Base-by-base conservation (phyloP, 1,284 basidiomycete genomes). In the Rhodotorula sp. region DNA sequence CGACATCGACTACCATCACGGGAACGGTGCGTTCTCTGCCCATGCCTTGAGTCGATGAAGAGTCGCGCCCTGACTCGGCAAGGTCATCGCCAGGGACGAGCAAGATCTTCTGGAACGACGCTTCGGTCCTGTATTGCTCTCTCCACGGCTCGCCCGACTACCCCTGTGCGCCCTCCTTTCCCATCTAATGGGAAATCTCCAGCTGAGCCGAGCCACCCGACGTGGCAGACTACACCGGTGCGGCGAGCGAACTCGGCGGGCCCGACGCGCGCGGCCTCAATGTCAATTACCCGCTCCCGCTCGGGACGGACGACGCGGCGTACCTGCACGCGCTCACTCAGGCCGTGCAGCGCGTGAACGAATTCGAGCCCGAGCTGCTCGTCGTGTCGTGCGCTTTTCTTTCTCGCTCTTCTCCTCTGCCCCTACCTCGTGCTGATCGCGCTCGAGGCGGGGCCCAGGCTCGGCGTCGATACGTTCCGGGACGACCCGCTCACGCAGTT, bases 1-100 rank as follows among this genome's bases (percentile, higher is more conserved):
- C 48, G 82, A 83, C 70, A 79, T 84, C 27, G 82, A 84, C 65
- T 83, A 82, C 65, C 82, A 83, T 66, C 83, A 83, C 66, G 82
- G 83, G 8, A 83, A 83, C 61, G 82, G 61, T 62, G 41, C 42
- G 49, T 10, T 46, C 23, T 23, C 10, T 34, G 81, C 78, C 65
- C 71, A 80, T 68, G 23, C 27, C 19, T 16, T 60, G 10, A 45
- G 10, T 14, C n/a, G 23, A 23, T 5, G 23, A 21, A 14, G 21
- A 8, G 7, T n/a, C 12, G 41, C 12, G 7, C 17, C 17, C 21
- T 44, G 14, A 21, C 46, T 5, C 79, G 3, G 14, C 23, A 41
- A 48, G 52, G 27, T 2, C 34, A 3, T 2, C 5, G 5, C 34
- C 48, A 62, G 61, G 72, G 0, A 74, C 73, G n/a, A 60, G 54